Conservation (phyloP, 441 rosid species). For the Arabidopsis lyrata region DNA sequence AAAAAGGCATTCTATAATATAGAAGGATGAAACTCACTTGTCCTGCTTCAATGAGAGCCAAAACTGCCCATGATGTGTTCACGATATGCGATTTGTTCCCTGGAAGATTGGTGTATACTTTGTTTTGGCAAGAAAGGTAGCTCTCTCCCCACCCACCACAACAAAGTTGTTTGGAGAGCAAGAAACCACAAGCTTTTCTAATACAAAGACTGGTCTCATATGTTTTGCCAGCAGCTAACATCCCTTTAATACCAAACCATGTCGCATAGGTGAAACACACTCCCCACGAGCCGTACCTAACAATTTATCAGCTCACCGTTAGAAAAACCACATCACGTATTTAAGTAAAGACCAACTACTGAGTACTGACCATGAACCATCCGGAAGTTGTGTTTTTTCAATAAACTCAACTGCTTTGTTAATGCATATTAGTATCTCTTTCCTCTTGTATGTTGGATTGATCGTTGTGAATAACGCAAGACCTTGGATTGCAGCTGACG, state of each 20-base stretch:
- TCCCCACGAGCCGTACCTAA: constrained; percentile 57
- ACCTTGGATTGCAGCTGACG: constrained; percentile 72
- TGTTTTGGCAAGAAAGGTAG: constrained; percentile 62
- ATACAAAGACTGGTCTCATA: constrained; percentile 48
- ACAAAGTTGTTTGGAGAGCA: constrained; percentile 62
- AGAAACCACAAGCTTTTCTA: constrained; percentile 64
- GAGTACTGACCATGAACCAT: constrained; percentile 69
- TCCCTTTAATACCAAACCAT: constrained; percentile 68
- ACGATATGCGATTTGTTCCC: constrained; percentile 57
- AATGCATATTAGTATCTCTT: constrained; percentile 54
- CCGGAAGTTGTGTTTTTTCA: constrained; percentile 52
- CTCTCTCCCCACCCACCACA: constrained; percentile 87
- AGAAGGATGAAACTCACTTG: constrained; percentile 48
- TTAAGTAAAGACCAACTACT: background rate
- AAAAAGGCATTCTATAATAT: too few relatives aligned
- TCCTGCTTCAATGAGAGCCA: constrained; percentile 72
- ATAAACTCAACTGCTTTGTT: constrained; percentile 57
- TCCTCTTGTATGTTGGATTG: constrained; percentile 46
- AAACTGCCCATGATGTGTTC: constrained; percentile 77
- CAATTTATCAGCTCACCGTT: too few relatives aligned
- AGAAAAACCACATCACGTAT: too few relatives aligned
- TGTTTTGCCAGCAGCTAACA: constrained; percentile 53
- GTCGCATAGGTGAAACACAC: constrained; percentile 72
- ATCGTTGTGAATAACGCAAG: constrained; percentile 47
- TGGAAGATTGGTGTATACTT: constrained; percentile 62